These are phyloP conservation scores for Blastobotrys terrestris DNA, from an alignment of 805 yeast genomes.

Conservation along the genomic window DNA sequence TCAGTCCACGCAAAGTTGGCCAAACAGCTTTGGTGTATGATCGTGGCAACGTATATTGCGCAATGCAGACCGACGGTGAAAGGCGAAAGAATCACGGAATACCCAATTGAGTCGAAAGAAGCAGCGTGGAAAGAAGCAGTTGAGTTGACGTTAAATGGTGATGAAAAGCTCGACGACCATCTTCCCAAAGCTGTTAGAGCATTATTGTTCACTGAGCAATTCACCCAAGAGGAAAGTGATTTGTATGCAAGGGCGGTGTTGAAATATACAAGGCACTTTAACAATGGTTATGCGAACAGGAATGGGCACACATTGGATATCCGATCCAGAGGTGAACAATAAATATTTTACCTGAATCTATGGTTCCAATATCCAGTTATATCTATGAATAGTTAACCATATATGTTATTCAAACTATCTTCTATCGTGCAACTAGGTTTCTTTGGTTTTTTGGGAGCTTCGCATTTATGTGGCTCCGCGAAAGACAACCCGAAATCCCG, in stretches of 20 bases:
- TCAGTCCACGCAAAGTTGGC: constrained; percentile 11
- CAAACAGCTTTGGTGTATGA: constrained; percentile 14
- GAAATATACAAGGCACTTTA: constrained; percentile 6
- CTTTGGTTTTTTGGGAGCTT: too few relatives aligned
- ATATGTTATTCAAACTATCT: too few relatives aligned
- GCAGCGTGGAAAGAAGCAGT: constrained; percentile 17
- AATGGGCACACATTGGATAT: neutral
- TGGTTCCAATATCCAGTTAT: too few relatives aligned
- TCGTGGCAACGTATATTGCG: constrained; percentile 16
- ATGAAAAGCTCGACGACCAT: constrained; percentile 9
- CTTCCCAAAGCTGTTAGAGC: constrained; percentile 15
- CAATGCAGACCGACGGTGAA: constrained; percentile 18
- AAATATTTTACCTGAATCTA: too few relatives aligned
- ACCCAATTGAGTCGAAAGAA: constrained; percentile 8
- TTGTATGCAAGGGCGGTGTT: constrained; percentile 14
- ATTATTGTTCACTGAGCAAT: constrained; percentile 10
- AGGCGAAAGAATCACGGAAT: constrained; percentile 5
- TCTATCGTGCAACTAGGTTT: too few relatives aligned
- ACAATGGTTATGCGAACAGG: neutral
- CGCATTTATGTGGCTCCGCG: neutral
- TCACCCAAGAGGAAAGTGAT: constrained; percentile 6
- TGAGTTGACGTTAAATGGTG: constrained; percentile 16
- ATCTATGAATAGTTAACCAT: too few relatives aligned
- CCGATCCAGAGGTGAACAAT: too few relatives aligned
- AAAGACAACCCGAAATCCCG: neutral